Percentiles rank a stretch among this genome's conserved stretches.
These are phyloP conservation scores for Leccinum uliginosum DNA, from an alignment of 768 basidiomycete genomes.

Conservation along the genomic window DNA sequence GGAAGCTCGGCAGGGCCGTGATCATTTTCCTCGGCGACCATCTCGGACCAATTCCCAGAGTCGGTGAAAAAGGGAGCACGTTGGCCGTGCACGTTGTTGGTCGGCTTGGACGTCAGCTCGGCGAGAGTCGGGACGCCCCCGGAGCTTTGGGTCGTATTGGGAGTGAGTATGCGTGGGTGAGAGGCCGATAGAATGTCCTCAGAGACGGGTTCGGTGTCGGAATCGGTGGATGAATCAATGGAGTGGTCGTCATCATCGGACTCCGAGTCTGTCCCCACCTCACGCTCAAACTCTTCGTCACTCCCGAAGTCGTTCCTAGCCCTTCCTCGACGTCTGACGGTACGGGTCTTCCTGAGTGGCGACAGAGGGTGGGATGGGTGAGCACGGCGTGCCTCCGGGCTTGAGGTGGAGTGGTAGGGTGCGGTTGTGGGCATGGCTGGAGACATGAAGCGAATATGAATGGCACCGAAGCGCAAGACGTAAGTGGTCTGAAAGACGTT, in stretches of 20 bases:
- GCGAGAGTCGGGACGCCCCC: slow-evolving; percentile 33
- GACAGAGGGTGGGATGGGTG: slow-evolving; percentile 32
- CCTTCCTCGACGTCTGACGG: slow-evolving; percentile 61
- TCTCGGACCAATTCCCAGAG: slow-evolving; percentile 70
- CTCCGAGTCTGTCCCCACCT: slow-evolving; percentile 67
- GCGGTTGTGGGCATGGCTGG: slow-evolving; percentile 45
- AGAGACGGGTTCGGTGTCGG: slow-evolving; percentile 66
- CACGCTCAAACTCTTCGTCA: slow-evolving; percentile 76
- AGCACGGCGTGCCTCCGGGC: slow-evolving; percentile 27
- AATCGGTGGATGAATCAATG: slow-evolving; percentile 57
- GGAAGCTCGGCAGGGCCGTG: slow-evolving; percentile 66
- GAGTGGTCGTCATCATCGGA: slow-evolving; percentile 56
- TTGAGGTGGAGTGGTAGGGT: slow-evolving; percentile 32
- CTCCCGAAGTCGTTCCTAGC: slow-evolving; percentile 57
- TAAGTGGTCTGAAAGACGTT: slow-evolving; percentile 25
- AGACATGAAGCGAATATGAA: slow-evolving; percentile 2
- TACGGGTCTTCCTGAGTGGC: slow-evolving; percentile 34
- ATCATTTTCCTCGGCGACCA: slow-evolving; percentile 71
- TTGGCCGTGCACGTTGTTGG: slow-evolving; percentile 27
- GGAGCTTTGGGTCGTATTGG: slow-evolving; percentile 63
- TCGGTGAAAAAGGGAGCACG: slow-evolving; percentile 51
- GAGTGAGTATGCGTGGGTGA: slow-evolving; percentile 56
- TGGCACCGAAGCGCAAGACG: slow-evolving; percentile 19
- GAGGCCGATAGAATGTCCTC: slow-evolving; percentile 54
- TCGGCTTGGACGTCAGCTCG: slow-evolving; percentile 22